These are phyloP conservation scores for Magnusiomyces fungicola DNA, from an alignment of 1,139 yeast genomes.

Conservation along the genomic window DNA sequence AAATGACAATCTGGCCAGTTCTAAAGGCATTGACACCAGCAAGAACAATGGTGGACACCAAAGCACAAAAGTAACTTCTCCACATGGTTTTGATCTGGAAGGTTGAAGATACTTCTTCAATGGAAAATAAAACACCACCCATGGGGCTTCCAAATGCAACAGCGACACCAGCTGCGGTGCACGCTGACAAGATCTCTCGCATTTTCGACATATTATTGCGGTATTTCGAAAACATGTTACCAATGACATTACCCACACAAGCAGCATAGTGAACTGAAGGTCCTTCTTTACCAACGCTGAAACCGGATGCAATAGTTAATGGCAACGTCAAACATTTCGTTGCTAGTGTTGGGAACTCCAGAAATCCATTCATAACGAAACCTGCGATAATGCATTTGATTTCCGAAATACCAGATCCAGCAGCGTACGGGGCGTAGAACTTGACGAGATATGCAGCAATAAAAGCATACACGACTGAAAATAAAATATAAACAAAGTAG, in stretches of 20 bases:
- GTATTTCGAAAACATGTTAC: slow-evolving; percentile 45
- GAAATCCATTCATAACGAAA: slow-evolving; percentile 69
- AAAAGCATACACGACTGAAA: slow-evolving; percentile 57
- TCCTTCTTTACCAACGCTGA: slow-evolving; percentile 79
- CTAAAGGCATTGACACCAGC: slow-evolving; percentile 76
- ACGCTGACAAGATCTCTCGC: slow-evolving; percentile 66
- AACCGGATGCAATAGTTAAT: slow-evolving; percentile 73
- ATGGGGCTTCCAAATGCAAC: slow-evolving; percentile 93
- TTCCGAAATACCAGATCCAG: slow-evolving; percentile 96
- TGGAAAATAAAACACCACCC: slow-evolving; percentile 85
- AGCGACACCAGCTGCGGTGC: slow-evolving; percentile 89
- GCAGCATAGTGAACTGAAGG: slow-evolving; percentile 84
- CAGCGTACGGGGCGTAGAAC: slow-evolving; percentile 77
- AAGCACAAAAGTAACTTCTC: slow-evolving; percentile 87
- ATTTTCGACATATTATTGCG: slow-evolving; percentile 34
- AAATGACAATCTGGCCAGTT: slow-evolving; percentile 88
- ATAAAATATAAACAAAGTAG: slow-evolving; percentile 50
- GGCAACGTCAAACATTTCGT: slow-evolving; percentile 81
- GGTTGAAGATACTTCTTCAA: slow-evolving; percentile 67
- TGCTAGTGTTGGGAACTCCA: slow-evolving; percentile 63
- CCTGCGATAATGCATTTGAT: slow-evolving; percentile 95
- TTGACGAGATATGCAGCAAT: slow-evolving; percentile 64
- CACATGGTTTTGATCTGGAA: slow-evolving; percentile 77
- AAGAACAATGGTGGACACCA: slow-evolving; percentile 77
- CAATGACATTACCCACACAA: slow-evolving; percentile 65